Evolutionary conservation across 805 yeast species (phyloP).

Genomic region (Spathaspora arborariae): DNA sequence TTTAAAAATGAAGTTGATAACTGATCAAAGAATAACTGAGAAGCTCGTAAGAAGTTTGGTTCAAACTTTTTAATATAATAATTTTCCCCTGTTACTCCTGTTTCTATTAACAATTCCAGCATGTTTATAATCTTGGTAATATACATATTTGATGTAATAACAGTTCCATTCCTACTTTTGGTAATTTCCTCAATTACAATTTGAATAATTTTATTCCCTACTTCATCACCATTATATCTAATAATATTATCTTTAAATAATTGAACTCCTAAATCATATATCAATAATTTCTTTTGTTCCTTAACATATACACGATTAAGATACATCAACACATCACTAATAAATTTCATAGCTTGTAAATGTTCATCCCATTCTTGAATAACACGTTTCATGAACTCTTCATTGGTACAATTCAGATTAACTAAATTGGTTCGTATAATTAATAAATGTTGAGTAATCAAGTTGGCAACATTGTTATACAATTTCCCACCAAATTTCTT

Average conservation of each 20-base stretch:
- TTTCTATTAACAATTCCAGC: constrained; percentile 62
- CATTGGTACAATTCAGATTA: constrained; percentile 14
- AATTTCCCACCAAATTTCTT: constrained; percentile 63
- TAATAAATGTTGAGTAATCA: constrained; percentile 47
- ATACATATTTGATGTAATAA: constrained; percentile 46
- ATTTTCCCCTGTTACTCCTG: constrained; percentile 45
- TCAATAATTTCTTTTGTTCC: constrained; percentile 57
- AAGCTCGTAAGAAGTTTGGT: constrained; percentile 52
- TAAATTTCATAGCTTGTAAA: constrained; percentile 66
- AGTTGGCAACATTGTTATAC: constrained; percentile 54
- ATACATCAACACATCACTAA: constrained; percentile 82
- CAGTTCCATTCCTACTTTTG: constrained; percentile 50
- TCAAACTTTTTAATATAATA: constrained; percentile 66
- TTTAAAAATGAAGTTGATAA: constrained; percentile 44
- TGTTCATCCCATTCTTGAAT: constrained; percentile 67
- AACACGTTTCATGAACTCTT: constrained; percentile 34
- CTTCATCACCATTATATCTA: constrained; percentile 41
- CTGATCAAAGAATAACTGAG: constrained; percentile 52
- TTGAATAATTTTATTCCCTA: constrained; percentile 49
- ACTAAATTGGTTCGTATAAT: constrained; percentile 16
- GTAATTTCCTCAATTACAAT: constrained; percentile 54
- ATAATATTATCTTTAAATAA: constrained; percentile 62
- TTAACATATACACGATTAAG: constrained; percentile 81
- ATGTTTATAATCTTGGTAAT: constrained; percentile 62
- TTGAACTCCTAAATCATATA: constrained; percentile 71